Conservation (phyloP, 2,329 filamentous ascomycete species). For the Cordyceps militaris region DNA sequence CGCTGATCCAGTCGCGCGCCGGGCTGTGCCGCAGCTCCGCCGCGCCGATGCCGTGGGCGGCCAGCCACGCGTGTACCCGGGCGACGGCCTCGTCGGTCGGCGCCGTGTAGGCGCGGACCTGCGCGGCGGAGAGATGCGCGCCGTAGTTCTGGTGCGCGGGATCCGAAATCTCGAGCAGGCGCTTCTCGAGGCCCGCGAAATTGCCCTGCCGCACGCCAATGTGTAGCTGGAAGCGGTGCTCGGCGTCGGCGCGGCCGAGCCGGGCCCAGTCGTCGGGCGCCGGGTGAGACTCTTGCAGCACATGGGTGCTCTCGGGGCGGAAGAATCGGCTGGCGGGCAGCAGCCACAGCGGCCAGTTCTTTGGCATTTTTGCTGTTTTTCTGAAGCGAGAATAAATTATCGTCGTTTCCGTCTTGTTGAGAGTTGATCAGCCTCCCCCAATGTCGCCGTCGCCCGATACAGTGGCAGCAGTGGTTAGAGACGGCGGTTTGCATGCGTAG, state of each 20-base stretch:
- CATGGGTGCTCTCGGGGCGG: neutral
- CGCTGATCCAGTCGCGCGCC: neutral
- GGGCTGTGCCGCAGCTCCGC: neutral
- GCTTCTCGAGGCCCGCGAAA: neutral
- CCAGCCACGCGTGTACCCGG: conserved; percentile 1
- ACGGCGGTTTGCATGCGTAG: too few relatives aligned
- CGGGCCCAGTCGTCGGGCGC: neutral
- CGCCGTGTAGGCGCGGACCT: neutral
- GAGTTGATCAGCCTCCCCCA: too few relatives aligned
- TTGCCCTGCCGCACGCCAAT: conserved; percentile 1
- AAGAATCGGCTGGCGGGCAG: neutral
- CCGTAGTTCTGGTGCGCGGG: neutral
- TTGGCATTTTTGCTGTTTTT: neutral
- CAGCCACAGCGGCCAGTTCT: neutral
- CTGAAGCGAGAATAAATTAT: too few relatives aligned
- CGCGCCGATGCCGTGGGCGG: neutral
- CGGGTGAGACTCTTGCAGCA: conserved; percentile 2
- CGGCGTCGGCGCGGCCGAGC: neutral
- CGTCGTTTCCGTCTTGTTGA: neutral
- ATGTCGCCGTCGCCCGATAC: too few relatives aligned
- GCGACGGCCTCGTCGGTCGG: neutral
- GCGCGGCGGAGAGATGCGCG: neutral
- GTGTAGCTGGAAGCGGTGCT: neutral
- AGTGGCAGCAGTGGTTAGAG: too few relatives aligned
- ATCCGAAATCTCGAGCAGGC: conserved; percentile 7